A percentile compares a stretch with the other conserved stretches of the same genome.
phyloP scores from a whole-genome alignment of 2,329 filamentous ascomycete genomes.

The Diplocarpon mali region DNA sequence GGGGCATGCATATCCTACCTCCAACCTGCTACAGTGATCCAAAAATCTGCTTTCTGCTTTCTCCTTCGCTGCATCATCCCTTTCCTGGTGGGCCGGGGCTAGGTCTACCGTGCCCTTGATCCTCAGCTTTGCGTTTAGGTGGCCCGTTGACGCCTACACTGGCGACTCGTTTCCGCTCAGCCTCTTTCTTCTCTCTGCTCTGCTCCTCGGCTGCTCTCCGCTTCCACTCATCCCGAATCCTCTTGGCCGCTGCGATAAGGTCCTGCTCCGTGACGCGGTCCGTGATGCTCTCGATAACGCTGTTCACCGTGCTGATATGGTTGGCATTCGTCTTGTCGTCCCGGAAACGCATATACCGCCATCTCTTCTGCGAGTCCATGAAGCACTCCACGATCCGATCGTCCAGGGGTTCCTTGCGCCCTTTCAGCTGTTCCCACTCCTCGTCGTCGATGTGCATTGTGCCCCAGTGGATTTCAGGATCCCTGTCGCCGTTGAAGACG shows the following conservation, averaged over 20 bases:
- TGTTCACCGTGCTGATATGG: conserved; percentile 71
- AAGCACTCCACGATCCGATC: conserved; percentile 85
- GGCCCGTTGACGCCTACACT: conserved; percentile 8
- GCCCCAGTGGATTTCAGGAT: conserved; percentile 42
- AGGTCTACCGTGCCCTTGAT: conserved; percentile 19
- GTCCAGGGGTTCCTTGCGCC: conserved; percentile 62
- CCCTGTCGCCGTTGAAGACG: conserved; percentile 52
- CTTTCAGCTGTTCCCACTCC: conserved; percentile 80
- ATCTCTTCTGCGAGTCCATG: conserved; percentile 61
- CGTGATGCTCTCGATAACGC: conserved; percentile 80
- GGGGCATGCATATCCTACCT: neutral
- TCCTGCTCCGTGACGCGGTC: conserved; percentile 79
- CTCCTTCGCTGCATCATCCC: neutral
- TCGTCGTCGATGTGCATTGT: conserved; percentile 57
- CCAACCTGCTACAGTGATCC: neutral
- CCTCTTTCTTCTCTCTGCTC: conserved; percentile 13
- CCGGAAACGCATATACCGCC: conserved; percentile 81
- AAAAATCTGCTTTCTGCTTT: neutral
- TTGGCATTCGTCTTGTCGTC: conserved; percentile 92
- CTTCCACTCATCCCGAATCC: conserved; percentile 78
- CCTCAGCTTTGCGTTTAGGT: conserved; percentile 22
- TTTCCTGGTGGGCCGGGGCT: conserved; percentile 22
- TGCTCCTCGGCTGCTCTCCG: conserved; percentile 17
- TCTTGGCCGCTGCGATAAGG: conserved; percentile 54
- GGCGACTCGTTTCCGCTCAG: conserved; percentile 11